phyloP scores from a whole-genome alignment of 1,139 yeast genomes.

The Kazachstania sp. region DNA sequence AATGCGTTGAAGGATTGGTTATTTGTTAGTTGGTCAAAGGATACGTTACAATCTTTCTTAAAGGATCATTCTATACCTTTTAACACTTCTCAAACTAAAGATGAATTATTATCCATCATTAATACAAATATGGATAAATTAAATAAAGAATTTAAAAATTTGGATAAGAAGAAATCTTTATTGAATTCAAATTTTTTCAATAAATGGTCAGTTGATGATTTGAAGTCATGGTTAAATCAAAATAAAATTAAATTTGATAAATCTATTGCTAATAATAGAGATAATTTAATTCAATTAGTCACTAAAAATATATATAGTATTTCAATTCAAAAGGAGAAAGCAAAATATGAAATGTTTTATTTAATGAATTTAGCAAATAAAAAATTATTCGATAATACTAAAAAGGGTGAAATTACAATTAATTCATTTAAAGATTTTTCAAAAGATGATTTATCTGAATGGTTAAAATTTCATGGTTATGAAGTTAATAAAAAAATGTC shows the following conservation, averaged over 20 bases:
- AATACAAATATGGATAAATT: slow-evolving; percentile 35
- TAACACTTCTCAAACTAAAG: slow-evolving; percentile 30
- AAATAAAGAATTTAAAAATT: slow-evolving; percentile 32
- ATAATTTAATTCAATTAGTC: slow-evolving; percentile 38
- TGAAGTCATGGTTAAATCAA: slow-evolving; percentile 41
- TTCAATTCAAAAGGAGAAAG: slow-evolving; percentile 32
- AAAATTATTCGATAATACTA: slow-evolving; percentile 35
- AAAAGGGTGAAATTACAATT: slow-evolving; percentile 33
- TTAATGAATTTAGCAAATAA: slow-evolving; percentile 34
- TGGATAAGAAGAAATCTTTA: slow-evolving; percentile 43
- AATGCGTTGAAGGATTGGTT: slow-evolving; percentile 33
- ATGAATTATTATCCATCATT: slow-evolving; percentile 35
- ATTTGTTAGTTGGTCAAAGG: slow-evolving; percentile 43
- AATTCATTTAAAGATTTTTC: slow-evolving; percentile 44
- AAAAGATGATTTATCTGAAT: slow-evolving; percentile 37
- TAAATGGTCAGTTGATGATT: slow-evolving; percentile 38
- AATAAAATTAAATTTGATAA: slow-evolving; percentile 38
- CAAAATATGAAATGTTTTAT: slow-evolving; percentile 36
- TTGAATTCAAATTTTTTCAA: slow-evolving; percentile 37
- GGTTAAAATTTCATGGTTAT: slow-evolving; percentile 41
- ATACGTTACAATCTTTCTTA: slow-evolving; percentile 34
- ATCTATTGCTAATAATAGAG: slow-evolving; percentile 33
- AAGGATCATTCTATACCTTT: slow-evolving; percentile 32
- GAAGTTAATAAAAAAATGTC: slow-evolving; percentile 33
- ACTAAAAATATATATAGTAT: slow-evolving; percentile 38